Evolutionary conservation across 2,329 filamentous ascomycete species (phyloP), one percentile per base, ranked within the genome.

Genomic region (Xylariomycetidae sp.): DNA sequence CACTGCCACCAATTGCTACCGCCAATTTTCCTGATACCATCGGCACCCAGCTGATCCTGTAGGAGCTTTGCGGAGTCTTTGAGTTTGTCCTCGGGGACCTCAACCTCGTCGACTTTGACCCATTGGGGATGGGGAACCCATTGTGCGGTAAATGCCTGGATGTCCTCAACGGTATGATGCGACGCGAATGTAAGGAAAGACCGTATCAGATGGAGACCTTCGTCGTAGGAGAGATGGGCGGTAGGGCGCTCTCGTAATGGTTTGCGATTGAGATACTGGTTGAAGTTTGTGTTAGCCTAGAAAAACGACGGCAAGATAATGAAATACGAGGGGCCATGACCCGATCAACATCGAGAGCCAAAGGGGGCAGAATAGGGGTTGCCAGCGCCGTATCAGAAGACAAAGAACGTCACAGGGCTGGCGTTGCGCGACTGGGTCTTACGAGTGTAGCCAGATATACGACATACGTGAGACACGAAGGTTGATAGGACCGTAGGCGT

Each of bases 1-100:
- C 88, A 95, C 62, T 88, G 77, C 90, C 90, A 88, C 92, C 92
- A 88, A 40, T 80, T 75, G 51, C 75, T 72, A 3, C 92, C 92
- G 25, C 92, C 92, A 27, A 94, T 80, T 44, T 75, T 73, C 32
- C 76, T 71, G 42, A 88, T 71, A 3, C 89, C 90, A 16, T 82
- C 75, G 0, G 74, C 69, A 0, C 89, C 89, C n/a, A 97, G 69
- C 58, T 97, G 83, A 3, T 74, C 68, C 33, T 77, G 70, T 13
- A 97, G 61, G 6, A 80, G 60, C 16, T 74, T 66, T 1, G 88
- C 88, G 0, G 89, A 77, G 27, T 73, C 69, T 2, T 66, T 62
- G 16, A 94, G 64, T 38, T 80, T 72, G n/a, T 76, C 65, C 1
- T 77, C 63, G 0, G 82, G 66, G 30, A 97, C 80, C 8, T 65